Evolutionary conservation across 1,284 basidiomycete species (phyloP).

Genomic region (Butyriboletus pseudospeciosus): DNA sequence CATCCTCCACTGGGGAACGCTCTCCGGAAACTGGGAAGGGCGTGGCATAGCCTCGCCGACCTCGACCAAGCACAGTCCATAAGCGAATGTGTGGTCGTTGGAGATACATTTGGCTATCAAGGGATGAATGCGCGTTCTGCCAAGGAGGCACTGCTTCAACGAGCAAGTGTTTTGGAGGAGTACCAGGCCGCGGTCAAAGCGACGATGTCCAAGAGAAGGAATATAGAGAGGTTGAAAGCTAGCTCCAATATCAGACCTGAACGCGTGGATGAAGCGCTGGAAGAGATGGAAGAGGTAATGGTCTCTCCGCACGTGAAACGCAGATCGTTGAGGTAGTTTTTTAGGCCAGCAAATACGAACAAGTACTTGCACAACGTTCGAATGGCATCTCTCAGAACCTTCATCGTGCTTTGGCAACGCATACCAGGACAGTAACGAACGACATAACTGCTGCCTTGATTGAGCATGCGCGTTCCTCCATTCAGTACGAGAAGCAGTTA

Average conservation of each 20-base stretch:
- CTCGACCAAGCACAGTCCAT: slow-evolving; percentile 83
- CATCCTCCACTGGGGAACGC: slow-evolving; percentile 78
- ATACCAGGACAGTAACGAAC: slow-evolving; percentile 81
- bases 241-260: slow-evolving; percentile 82
- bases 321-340: slow-evolving; percentile 9
- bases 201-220: slow-evolving; percentile 84
- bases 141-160: slow-evolving; percentile 85
- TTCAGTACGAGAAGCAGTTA: slow-evolving; percentile 86
- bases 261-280: slow-evolving; percentile 87
- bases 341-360: slow-evolving; percentile 84
- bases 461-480: slow-evolving; percentile 84
- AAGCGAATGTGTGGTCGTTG: slow-evolving; percentile 87
- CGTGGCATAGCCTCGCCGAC: slow-evolving; percentile 80
- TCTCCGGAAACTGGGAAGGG: slow-evolving; percentile 76
- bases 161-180: slow-evolving; percentile 85
- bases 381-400: slow-evolving; percentile 89
- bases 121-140: slow-evolving; percentile 91
- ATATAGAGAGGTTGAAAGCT: slow-evolving; percentile 86
- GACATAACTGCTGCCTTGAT: slow-evolving; percentile 84
- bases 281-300: slow-evolving; percentile 86
- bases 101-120: slow-evolving; percentile 90
- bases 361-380: slow-evolving; percentile 73
- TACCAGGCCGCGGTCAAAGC: slow-evolving; percentile 87
- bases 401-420: slow-evolving; percentile 75
- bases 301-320: slow-evolving; percentile 1